Conservation (phyloP, 2,329 filamentous ascomycete genomes). For the Zymoseptoria crescenta region DNA sequence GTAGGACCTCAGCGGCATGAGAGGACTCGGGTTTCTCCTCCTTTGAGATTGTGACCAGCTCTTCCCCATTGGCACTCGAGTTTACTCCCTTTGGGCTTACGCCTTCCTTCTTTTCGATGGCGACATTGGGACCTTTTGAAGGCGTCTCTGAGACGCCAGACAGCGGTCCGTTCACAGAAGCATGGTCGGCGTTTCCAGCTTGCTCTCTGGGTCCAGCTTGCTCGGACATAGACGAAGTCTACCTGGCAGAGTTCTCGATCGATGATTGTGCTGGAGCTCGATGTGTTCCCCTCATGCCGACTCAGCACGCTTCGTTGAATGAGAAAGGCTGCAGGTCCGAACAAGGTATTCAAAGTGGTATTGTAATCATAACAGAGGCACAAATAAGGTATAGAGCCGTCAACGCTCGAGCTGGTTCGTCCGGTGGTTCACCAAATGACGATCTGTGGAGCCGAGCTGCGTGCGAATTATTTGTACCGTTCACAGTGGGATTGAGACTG, state of each 20-base stretch:
- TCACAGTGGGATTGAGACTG: not conserved
- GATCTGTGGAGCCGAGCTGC: not conserved
- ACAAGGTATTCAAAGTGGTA: not conserved
- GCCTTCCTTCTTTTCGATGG: not conserved
- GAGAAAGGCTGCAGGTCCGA: not conserved
- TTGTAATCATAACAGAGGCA: not conserved
- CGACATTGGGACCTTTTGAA: constrained; percentile 10
- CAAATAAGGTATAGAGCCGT: not conserved
- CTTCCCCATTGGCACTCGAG: not conserved
- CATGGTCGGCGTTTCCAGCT: constrained; percentile 12
- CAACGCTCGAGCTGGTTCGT: not conserved
- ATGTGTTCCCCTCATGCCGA: not conserved
- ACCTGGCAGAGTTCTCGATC: not conserved
- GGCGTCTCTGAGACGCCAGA: constrained; percentile 8
- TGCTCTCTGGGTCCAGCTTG: constrained; percentile 12
- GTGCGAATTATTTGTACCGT: not conserved
- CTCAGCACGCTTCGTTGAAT: not conserved
- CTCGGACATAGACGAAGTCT: constrained; percentile 22
- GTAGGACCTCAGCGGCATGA: not conserved
- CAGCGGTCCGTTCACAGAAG: constrained; percentile 8
- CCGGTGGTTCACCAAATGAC: not conserved
- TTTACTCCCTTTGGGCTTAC: constrained; percentile 2
- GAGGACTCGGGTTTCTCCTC: not conserved
- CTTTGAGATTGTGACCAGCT: constrained; percentile 1
- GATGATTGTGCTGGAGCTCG: not conserved